Conservation (phyloP, 2,329 filamentous ascomycete genomes). For the Aspergillus ochraceus region DNA sequence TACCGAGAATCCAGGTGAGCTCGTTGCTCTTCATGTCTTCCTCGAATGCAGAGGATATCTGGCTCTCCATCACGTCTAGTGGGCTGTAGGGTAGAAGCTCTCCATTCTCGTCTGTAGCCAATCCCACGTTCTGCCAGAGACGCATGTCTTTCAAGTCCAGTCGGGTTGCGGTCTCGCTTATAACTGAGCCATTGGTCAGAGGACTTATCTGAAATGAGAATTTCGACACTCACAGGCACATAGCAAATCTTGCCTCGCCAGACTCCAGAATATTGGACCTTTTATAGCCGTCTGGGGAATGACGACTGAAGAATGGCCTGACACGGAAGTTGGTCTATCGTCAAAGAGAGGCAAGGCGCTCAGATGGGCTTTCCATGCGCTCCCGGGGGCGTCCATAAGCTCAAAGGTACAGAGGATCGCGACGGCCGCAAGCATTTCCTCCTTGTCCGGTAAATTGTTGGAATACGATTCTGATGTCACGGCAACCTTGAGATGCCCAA, state of each 20-base stretch:
- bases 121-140: conserved; percentile 18
- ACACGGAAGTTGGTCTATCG: not conserved
- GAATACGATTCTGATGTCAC: conserved; percentile 1
- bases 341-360: conserved; percentile 14
- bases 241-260: conserved; percentile 18
- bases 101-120: conserved; percentile 5
- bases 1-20: conserved; percentile 19
- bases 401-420: conserved; percentile 18
- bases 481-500: conserved; percentile 13
- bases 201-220: conserved; percentile 1
- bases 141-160: conserved; percentile 15
- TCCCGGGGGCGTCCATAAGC: conserved; percentile 18
- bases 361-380: conserved; percentile 16
- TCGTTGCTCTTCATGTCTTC: conserved; percentile 17
- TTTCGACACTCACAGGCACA: conserved; percentile 17
- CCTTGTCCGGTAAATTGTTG: conserved; percentile 3
- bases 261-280: conserved; percentile 20
- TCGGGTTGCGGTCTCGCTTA: conserved; percentile 17
- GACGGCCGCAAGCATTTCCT: conserved; percentile 20
- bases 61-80: not conserved
- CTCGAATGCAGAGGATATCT: not conserved
- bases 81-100: not conserved
- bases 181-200: not conserved
- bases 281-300: not conserved
- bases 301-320: not conserved